phyloP scores from a whole-genome alignment of 495 filamentous ascomycete species.

The Mytilinidion resinicola region DNA sequence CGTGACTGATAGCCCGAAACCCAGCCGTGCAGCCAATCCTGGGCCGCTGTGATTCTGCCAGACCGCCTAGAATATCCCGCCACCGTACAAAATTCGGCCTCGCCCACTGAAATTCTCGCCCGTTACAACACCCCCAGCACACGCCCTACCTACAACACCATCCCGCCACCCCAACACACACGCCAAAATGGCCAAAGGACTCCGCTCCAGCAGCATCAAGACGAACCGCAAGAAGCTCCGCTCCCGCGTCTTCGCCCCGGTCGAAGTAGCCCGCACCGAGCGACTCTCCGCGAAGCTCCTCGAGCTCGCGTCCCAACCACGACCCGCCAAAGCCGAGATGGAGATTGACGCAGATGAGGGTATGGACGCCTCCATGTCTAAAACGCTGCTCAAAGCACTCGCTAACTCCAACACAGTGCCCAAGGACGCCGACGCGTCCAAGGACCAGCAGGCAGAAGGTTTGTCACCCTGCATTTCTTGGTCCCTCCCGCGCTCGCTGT shows the following conservation, averaged over 20 bases:
- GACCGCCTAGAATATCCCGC: background rate
- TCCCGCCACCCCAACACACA: background rate
- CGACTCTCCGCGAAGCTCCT: constrained; percentile 74
- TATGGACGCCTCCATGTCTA: background rate
- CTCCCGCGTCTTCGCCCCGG: constrained; percentile 69
- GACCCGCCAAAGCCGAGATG: constrained; percentile 28
- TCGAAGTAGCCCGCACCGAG: constrained; percentile 65
- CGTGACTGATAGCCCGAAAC: background rate
- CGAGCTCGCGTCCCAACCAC: constrained; percentile 62
- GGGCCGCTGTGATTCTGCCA: background rate
- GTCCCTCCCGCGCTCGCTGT: background rate
- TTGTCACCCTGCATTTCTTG: constrained; percentile 7
- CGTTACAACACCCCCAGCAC: background rate
- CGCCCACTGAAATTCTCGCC: background rate
- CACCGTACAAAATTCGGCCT: constrained; percentile 24
- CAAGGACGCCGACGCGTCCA: background rate
- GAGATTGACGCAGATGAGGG: constrained; percentile 32
- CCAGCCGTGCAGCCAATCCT: background rate
- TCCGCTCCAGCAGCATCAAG: constrained; percentile 68
- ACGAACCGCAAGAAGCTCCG: constrained; percentile 70
- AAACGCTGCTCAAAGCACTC: background rate
- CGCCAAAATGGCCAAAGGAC: constrained; percentile 69
- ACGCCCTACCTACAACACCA: background rate
- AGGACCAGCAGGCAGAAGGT: constrained; percentile 5
- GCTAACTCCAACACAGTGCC: background rate